Evolutionary conservation across 805 yeast species (phyloP).

Genomic region (Lipomyces anomalus): DNA sequence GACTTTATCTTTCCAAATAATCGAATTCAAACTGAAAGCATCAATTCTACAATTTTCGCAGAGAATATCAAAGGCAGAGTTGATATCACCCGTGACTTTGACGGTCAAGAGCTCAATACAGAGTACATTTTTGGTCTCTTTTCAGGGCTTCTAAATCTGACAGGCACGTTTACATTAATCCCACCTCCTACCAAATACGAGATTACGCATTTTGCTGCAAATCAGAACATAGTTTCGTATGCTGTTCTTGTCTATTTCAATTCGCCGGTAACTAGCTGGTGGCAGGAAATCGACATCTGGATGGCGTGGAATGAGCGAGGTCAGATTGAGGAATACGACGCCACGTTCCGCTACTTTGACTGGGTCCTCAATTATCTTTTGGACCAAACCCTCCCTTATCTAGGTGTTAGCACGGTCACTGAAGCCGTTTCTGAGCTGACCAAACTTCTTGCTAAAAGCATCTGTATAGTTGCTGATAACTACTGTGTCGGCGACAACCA

Average conservation of each 20-base stretch:
- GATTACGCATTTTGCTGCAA: not conserved
- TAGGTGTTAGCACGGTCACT: not conserved
- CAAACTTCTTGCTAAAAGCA: not conserved
- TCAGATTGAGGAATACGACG: slow-evolving; percentile 1
- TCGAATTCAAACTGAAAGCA: not conserved
- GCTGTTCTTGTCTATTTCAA: not conserved
- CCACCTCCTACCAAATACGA: not conserved
- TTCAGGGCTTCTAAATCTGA: not conserved
- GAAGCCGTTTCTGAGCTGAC: not conserved
- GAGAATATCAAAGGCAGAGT: slow-evolving; percentile 1
- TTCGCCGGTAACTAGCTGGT: too few relatives aligned
- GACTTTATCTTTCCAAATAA: not conserved
- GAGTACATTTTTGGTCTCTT: slow-evolving; percentile 2
- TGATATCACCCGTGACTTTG: not conserved
- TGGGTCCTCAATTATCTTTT: not conserved
- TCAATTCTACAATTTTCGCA: not conserved
- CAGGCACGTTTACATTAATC: too few relatives aligned
- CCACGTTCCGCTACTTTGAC: not conserved
- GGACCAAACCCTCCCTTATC: not conserved
- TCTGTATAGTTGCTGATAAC: not conserved
- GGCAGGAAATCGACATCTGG: slow-evolving; percentile 3
- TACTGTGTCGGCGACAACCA: slow-evolving; percentile 1
- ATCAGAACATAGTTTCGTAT: not conserved
- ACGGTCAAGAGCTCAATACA: slow-evolving; percentile 3
- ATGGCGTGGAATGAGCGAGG: not conserved